Base-by-base conservation (phyloP, 2,329 filamentous ascomycete genomes). In the Lithohypha guttulata region DNA sequence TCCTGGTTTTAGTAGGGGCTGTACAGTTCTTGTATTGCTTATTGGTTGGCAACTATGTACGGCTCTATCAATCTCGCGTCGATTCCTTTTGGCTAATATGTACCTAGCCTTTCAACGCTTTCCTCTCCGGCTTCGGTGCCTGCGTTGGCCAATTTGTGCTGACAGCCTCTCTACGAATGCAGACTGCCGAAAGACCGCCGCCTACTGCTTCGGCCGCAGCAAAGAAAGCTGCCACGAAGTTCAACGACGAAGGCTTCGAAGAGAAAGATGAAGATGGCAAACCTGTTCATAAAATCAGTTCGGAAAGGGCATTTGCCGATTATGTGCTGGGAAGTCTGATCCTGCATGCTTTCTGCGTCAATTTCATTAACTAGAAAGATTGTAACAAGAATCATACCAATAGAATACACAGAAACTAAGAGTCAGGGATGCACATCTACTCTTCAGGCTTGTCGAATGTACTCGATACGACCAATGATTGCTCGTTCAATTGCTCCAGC, bases 71-170 rank as follows among this genome's bases (percentile, higher is more conserved):
- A 21, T n/a, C n/a, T n/a, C n/a, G n/a, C n/a, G n/a, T n/a, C n/a
- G n/a, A n/a, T 15, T 28, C 29, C 14, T 8, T 20, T 7, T 26
- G 30, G 15, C 39, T 40, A 22, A 41, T 30, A 20, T 37, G 4
- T 36, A 15, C 34, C 33, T 56, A 96, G 89, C 91, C 91, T 7
- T 98, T 98, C 72, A 98, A 98, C 61, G 91, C 93, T 49, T 98
- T 98, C 69, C 77, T 98, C 21, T 84, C 87, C 21, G 93, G 91
- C 33, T 98, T 98, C 69, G 79, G 77, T 45, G 85, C 89, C 11
- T 91, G 89, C 1, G 89, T 98, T 47, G 91, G 91, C 46, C 91
- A 98, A 60, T 98, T 98, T 60, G 91, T 98, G 47, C 76, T 98
- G 52, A 95, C 91, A 35, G 84, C 85, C 70, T 79, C 56, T 67